Evolutionary conservation across 1,139 yeast species (phyloP).

Genomic region (Candida tetrigidarum): DNA sequence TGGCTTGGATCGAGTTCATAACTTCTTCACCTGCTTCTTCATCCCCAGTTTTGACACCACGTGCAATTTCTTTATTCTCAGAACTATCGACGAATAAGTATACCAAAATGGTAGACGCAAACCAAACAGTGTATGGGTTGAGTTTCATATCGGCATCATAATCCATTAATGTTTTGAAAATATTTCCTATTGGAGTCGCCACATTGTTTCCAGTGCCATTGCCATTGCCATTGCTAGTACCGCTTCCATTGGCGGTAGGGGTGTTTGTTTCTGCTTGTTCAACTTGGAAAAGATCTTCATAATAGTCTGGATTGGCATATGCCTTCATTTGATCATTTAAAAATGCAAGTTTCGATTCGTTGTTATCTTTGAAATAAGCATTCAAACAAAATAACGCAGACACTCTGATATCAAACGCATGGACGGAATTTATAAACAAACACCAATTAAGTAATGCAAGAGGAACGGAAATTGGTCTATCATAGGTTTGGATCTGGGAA

Average conservation of each 20-base stretch:
- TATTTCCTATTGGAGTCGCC: conserved; percentile 47
- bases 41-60: conserved; percentile 67
- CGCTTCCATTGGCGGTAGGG: conserved; percentile 14
- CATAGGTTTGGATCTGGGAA: conserved; percentile 38
- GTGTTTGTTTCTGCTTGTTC: conserved; percentile 11
- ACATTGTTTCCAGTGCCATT: too few relatives aligned
- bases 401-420: conserved; percentile 77
- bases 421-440: conserved; percentile 76
- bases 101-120: conserved; percentile 70
- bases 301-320: conserved; percentile 35
- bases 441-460: conserved; percentile 84
- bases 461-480: conserved; percentile 61
- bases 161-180: conserved; percentile 72
- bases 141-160: conserved; percentile 76
- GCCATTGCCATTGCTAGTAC: too few relatives aligned
- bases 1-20: conserved; percentile 74
- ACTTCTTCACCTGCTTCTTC: conserved; percentile 73
- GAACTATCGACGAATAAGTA: conserved; percentile 64
- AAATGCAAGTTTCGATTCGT: conserved; percentile 63
- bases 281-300: conserved; percentile 15
- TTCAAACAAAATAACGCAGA: conserved; percentile 70
- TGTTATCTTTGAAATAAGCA: conserved; percentile 70
- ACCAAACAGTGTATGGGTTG: conserved; percentile 90
- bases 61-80: conserved; percentile 55
- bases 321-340: conserved; percentile 64